Base-by-base conservation (phyloP, 495 filamentous ascomycete species). In the Jackrogersella multiformis region DNA sequence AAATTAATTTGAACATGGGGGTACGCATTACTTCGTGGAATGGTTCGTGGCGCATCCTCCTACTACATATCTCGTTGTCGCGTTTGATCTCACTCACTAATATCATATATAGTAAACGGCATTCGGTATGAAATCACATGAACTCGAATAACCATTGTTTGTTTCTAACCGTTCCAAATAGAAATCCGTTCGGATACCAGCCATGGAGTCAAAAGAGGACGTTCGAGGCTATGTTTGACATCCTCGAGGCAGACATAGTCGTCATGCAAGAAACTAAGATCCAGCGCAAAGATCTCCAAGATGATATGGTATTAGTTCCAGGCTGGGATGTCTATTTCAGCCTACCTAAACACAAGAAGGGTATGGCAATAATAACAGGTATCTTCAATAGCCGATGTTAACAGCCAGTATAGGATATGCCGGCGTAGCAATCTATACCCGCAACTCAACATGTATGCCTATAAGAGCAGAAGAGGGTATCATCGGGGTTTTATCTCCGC, bases 261-360 rank as follows among this genome's bases (percentile, higher is more conserved):
- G 85, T 97, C 65, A 91, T 98, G 79, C 95, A 99, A 74, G 95
- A 99, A 76, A 90, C 92, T 23, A 99, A 97, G 79, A 97, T 99
- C 49, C 95, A 99, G 73, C 86, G 90, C 18, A 97, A 97, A 73
- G 94, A 99, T 69, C 82, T 99, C 1, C 82, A 84, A 24, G 95
- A 98, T 81, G 95, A 97, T 74, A 97, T 99, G 94, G 93, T 99
- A 12, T 77, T 97, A 4, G 89, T 99, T 0, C 88, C 92, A 0
- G 95, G 95, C 21, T 99, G 95, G 95, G 95, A 99, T 75, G 96
- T 93, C 67, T 97, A 88, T 75, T 97, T 97, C 78, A 97, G 92
- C 72, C 83, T 99, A 5, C 95, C 95, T 6, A 90, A 87, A 73
- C 82, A 95, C 68, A 97, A 97, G 78, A 97, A 98, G 80, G 95